Base-by-base conservation (phyloP, 2,329 filamentous ascomycete species). In the Nemania sp. region DNA sequence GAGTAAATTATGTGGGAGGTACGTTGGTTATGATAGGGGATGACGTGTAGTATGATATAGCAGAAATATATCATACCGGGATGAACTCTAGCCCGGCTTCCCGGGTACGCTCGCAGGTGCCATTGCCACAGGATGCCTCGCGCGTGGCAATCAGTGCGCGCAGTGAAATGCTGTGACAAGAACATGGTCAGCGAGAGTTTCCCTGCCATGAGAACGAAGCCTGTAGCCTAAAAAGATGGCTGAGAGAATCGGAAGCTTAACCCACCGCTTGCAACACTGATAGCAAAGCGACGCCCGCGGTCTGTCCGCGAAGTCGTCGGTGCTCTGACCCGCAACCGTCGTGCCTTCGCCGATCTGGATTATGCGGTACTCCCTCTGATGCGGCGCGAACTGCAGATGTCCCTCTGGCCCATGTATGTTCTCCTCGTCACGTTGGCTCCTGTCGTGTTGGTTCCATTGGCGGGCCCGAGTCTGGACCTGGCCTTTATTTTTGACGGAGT, bases 251-350 rank as follows among this genome's bases (percentile, higher is more conserved):
- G 25, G 7, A 3, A 29, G 25, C 25, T 29, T 42, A 35, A 63
- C 60, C 15, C 45, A 64, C 63, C 20, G 20, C 42, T 59, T 64
- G 35, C 63, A 64, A 34, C 63, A 65, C 56, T 65, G 63, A 11
- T 64, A 65, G 49, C 63, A 65, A 17, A 65, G 57, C 3, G 32
- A 21, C 3, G 40, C 12, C 0, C 6, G 46, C 11, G 11, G 1
- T 32, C 21, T 45, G 1, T 18, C 9, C 18, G 25, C 13, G 17
- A 48, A 59, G 3, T 48, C 4, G 18, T 56, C 48, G 12, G 32
- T 57, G 50, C 45, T 58, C 50, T 58, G 59, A n/a, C 62, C 62
- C 6, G 46, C 35, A 13, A 35, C 17, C 1, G 35, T 57, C 11
- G n/a, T 54, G 2, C 57, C 60, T 18, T 63, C 42, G 21, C 60